Conservation (phyloP, 1,139 yeast genomes). For the Petasospora rhodanensis region DNA sequence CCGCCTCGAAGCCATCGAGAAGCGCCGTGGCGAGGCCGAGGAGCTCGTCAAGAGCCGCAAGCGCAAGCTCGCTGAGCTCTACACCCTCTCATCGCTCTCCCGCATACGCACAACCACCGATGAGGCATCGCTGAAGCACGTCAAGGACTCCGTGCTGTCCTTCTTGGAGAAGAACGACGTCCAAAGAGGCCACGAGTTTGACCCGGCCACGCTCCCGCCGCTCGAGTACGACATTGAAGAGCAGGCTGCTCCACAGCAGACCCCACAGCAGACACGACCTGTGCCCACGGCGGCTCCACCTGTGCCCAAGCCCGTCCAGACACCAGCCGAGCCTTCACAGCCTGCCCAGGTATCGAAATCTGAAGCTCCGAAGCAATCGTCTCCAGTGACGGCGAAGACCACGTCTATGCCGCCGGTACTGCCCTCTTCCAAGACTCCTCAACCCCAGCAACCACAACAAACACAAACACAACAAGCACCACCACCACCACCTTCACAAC, state of each 20-base stretch:
- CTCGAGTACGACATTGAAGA: conserved; percentile 13
- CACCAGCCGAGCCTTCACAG: too few species aligned
- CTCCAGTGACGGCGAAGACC: too few species aligned
- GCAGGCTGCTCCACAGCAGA: background rate
- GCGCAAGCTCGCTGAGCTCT: conserved; percentile 50
- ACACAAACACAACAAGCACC: conserved; percentile 2
- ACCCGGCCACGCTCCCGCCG: conserved; percentile 10
- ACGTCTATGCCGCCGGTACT: too few species aligned
- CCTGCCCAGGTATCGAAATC: too few species aligned
- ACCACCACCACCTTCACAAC: conserved; percentile 1
- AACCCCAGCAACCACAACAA: conserved; percentile 1
- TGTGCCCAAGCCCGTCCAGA: too few species aligned
- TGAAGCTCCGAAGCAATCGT: too few species aligned
- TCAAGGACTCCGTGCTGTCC: conserved; percentile 37
- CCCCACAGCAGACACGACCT: background rate
- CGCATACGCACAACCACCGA: conserved; percentile 13
- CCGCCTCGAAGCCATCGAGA: conserved; percentile 41
- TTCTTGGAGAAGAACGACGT: conserved; percentile 42
- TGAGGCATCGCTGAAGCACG: conserved; percentile 28
- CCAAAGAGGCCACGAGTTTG: conserved; percentile 33
- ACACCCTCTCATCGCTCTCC: conserved; percentile 43
- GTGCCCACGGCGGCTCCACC: background rate
- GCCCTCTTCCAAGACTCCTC: too few species aligned
- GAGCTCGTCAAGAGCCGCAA: conserved; percentile 41
- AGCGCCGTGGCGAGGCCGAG: conserved; percentile 36